These are phyloP conservation scores for Globisporangium ultimum DNA, from an alignment of 352 stramenopile genomes.

Conservation along the genomic window DNA sequence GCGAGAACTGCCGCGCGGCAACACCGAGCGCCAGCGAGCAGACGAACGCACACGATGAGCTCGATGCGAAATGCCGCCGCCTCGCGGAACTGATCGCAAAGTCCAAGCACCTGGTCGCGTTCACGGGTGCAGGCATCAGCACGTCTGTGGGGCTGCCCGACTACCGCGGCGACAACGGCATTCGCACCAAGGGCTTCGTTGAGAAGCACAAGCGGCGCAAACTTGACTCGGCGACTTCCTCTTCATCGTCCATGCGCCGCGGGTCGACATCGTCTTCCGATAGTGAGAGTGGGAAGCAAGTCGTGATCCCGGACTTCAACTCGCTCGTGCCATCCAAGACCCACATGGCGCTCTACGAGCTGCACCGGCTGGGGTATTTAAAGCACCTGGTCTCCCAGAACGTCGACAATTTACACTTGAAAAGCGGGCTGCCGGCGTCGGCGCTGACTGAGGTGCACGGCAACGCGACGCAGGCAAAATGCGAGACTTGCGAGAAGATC, in stretches of 20 bases:
- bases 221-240: slow-evolving; percentile 2
- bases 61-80: slow-evolving; percentile 57
- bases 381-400: slow-evolving; percentile 85
- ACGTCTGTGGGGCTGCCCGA: slow-evolving; percentile 77
- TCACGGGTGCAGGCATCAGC: slow-evolving; percentile 78
- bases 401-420: slow-evolving; percentile 81
- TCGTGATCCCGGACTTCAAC: slow-evolving; percentile 59
- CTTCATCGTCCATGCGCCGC: too few species aligned
- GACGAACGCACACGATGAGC: slow-evolving; percentile 12
- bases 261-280: slow-evolving; percentile 9
- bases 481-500: slow-evolving; percentile 84
- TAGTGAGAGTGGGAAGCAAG: slow-evolving; percentile 9
- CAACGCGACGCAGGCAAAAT: slow-evolving; percentile 80
- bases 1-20: background rate
- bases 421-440: slow-evolving; percentile 60
- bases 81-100: slow-evolving; percentile 55
- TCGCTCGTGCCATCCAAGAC: slow-evolving; percentile 66
- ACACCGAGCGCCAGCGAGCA: background rate
- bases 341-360: slow-evolving; percentile 78
- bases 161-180: slow-evolving; percentile 79
- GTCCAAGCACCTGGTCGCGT: slow-evolving; percentile 71
- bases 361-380: slow-evolving; percentile 66
- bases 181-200: slow-evolving; percentile 60
- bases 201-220: slow-evolving; percentile 21
- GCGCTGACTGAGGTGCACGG: slow-evolving; percentile 76